These are phyloP conservation scores for Salinomyces thailandicus DNA, from an alignment of 2,329 filamentous ascomycete species.

Conservation along the genomic window DNA sequence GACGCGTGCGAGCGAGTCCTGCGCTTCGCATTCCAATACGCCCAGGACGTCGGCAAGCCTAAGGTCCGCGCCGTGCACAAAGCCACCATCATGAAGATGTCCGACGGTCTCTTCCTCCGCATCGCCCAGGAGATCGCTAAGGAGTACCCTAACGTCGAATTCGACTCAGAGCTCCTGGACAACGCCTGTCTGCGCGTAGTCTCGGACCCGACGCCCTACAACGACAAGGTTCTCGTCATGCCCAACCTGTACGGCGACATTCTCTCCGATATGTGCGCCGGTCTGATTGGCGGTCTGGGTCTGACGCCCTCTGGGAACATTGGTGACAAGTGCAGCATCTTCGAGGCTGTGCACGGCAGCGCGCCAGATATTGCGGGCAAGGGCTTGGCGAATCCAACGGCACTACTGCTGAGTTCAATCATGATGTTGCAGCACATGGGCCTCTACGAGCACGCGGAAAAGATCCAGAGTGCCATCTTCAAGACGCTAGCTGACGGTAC, in stretches of 20 bases:
- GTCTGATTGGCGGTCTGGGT: slow-evolving; percentile 93
- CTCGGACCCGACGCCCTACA: slow-evolving; percentile 90
- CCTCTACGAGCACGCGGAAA: slow-evolving; percentile 68
- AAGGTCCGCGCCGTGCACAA: slow-evolving; percentile 99
- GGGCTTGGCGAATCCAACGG: slow-evolving; percentile 92
- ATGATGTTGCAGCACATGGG: slow-evolving; percentile 99
- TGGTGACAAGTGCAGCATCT: slow-evolving; percentile 97
- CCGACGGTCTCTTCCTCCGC: slow-evolving; percentile 92
- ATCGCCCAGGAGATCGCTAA: slow-evolving; percentile 77
- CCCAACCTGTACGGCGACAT: slow-evolving; percentile 99
- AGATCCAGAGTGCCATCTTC: slow-evolving; percentile 92
- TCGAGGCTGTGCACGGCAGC: slow-evolving; percentile 97
- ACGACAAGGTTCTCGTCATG: slow-evolving; percentile 96
- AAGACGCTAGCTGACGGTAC: slow-evolving; percentile 93
- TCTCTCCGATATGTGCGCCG: slow-evolving; percentile 98
- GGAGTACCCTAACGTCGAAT: slow-evolving; percentile 92
- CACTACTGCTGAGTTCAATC: slow-evolving; percentile 86
- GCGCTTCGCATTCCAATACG: slow-evolving; percentile 96
- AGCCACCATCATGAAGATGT: slow-evolving; percentile 99
- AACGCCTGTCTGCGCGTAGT: slow-evolving; percentile 99
- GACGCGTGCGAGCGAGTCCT: slow-evolving; percentile 92
- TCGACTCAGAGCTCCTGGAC: slow-evolving; percentile 95
- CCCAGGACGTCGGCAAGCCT: slow-evolving; percentile 80
- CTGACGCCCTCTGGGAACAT: slow-evolving; percentile 98
- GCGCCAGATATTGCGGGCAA: slow-evolving; percentile 95